phyloP scores from a whole-genome alignment of 352 stramenopile genomes.

The Phytophthora pistaciae region DNA sequence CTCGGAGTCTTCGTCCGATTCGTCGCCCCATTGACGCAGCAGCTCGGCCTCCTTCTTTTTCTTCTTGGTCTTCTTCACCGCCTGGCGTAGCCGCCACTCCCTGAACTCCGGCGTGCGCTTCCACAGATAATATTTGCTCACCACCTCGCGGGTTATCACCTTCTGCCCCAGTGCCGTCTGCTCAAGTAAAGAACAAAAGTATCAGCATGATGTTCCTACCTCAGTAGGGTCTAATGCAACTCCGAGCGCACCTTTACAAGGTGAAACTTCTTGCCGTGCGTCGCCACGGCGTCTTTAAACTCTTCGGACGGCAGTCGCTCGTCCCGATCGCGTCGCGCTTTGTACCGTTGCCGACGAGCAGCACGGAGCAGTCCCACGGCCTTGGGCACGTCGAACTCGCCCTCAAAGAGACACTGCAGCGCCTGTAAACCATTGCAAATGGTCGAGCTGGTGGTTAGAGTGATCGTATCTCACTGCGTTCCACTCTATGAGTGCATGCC shows the following conservation, averaged over 20 bases:
- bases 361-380: constrained; percentile 48
- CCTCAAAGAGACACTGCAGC: constrained; percentile 69
- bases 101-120: constrained; percentile 66
- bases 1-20: constrained; percentile 28
- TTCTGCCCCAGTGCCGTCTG: constrained; percentile 56
- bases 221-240: background rate
- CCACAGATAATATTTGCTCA: constrained; percentile 77
- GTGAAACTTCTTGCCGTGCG: constrained; percentile 72
- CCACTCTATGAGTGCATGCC: background rate
- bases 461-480: background rate
- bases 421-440: constrained; percentile 41
- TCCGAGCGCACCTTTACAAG: constrained; percentile 53
- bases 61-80: constrained; percentile 56
- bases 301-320: constrained; percentile 43
- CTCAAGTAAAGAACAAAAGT: background rate
- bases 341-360: constrained; percentile 39
- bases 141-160: constrained; percentile 52
- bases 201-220: constrained; percentile 9
- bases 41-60: constrained; percentile 63
- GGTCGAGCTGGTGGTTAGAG: background rate
- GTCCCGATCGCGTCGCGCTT: constrained; percentile 28
- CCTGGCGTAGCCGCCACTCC: constrained; percentile 52
- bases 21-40: constrained; percentile 50
- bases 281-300: constrained; percentile 53
- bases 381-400: constrained; percentile 54